Base-by-base conservation (phyloP, 2,329 filamentous ascomycete genomes). In the Rhynchosporium graminicola region DNA sequence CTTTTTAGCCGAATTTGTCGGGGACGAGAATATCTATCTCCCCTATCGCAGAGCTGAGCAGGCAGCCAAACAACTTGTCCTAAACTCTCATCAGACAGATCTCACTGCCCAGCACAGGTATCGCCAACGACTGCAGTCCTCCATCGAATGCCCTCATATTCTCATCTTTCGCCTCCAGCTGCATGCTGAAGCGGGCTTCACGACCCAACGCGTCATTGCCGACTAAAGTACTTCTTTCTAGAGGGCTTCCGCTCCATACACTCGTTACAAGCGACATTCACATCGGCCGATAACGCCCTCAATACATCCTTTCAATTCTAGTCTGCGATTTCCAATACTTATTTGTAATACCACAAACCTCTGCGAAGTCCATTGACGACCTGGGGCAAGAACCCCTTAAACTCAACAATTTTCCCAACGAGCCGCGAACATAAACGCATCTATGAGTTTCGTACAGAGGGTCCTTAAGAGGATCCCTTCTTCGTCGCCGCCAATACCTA, bases 401-500 rank as follows among this genome's bases (percentile, higher is more conserved):
- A 70, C 65, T 63, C 60, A 68, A 69, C 51, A 60, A 57, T 65
- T 66, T 57, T 26, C 61, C 67, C 70, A 70, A 55, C 62, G 31
- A 64, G 59, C 48, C 51, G 40, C 57, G 54, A 61, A 63, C 33
- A 45, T 33, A 57, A 61, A 59, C 63, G 63, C 65, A 59, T 51
- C 63, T 70, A 83, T 83, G 81, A 77, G 80, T 67, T 79, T 83
- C 72, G 78, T 83, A 71, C 80, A 82, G 70, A 79, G 81, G 66
- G 76, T 82, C 62, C 73, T 78, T 69, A 82, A 83, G 76, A 77
- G 79, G 71, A 72, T 83, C 65, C 80, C 81, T 59, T 77, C 78
- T 55, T 71, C 78, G 66, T 75, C 77, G 10, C 74, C 77, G 10
- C 76, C 76, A 63, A 72, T 80, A 60, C 78, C 80, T 15, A 70